These are phyloP conservation scores for Anethum foeniculum DNA, from an alignment of 140 eudicot species.

Conservation along the genomic window DNA sequence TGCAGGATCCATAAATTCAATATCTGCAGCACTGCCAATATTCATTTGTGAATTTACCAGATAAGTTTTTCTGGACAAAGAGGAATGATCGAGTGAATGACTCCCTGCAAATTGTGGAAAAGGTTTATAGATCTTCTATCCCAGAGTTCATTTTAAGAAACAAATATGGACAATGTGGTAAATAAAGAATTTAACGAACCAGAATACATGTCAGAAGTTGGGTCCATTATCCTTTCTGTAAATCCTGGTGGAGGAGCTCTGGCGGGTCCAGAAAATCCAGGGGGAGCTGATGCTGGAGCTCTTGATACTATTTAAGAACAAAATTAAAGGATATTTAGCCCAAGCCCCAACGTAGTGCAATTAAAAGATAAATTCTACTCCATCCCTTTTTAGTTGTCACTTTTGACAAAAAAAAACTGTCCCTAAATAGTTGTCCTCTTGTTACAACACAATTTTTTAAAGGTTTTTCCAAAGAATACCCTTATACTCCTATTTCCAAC, in stretches of 20 bases:
- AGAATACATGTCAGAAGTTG: slow-evolving; percentile 39
- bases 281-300: slow-evolving; percentile 83
- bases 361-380: background rate
- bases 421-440: no score
- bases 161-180: background rate
- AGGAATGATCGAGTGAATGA: slow-evolving; percentile 9
- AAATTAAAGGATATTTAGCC: background rate
- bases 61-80: slow-evolving; percentile 50
- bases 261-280: slow-evolving; percentile 76
- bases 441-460: no score
- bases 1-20: slow-evolving; percentile 92
- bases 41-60: slow-evolving; percentile 51
- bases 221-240: slow-evolving; percentile 56
- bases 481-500: no score
- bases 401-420: no score
- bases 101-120: slow-evolving; percentile 9
- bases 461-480: no score
- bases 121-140: background rate
- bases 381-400: no score
- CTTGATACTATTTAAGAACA: slow-evolving; percentile 48
- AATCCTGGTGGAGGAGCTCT: slow-evolving; percentile 99
- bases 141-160: background rate
- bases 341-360: slow-evolving; percentile 3
- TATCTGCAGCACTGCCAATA: slow-evolving; percentile 42
- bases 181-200: slow-evolving; percentile 35